phyloP scores from a whole-genome alignment of 768 basidiomycete genomes.

The Suillus americanus region DNA sequence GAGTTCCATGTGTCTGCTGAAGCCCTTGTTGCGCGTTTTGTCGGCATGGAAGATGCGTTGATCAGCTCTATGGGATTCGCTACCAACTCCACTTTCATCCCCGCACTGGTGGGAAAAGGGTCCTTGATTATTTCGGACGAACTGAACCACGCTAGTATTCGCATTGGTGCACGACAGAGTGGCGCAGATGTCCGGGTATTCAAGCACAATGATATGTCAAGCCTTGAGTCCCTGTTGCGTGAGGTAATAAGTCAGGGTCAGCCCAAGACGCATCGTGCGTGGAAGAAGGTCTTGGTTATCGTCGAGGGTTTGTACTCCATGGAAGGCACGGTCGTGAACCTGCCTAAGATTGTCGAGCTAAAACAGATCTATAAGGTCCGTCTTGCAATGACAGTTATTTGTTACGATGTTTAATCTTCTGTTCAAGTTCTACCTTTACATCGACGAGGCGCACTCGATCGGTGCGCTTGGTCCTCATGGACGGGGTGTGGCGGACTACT shows the following conservation, averaged over 20 bases:
- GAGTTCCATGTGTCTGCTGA: slow-evolving; percentile 86
- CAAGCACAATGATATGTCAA: slow-evolving; percentile 95
- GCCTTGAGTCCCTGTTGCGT: slow-evolving; percentile 74
- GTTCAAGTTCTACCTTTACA: slow-evolving; percentile 87
- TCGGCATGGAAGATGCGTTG: slow-evolving; percentile 87
- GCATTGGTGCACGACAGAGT: slow-evolving; percentile 86
- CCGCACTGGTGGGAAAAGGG: slow-evolving; percentile 87
- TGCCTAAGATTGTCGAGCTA: slow-evolving; percentile 80
- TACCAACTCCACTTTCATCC: slow-evolving; percentile 91
- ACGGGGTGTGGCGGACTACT: slow-evolving; percentile 95
- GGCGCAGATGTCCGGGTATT: slow-evolving; percentile 90
- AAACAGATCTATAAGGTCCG: slow-evolving; percentile 95
- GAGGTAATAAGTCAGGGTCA: slow-evolving; percentile 98
- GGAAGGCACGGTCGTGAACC: slow-evolving; percentile 90
- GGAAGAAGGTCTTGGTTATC: slow-evolving; percentile 96
- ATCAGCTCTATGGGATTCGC: slow-evolving; percentile 95
- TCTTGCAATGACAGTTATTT: not conserved
- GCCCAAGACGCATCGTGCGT: slow-evolving; percentile 95
- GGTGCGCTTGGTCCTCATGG: slow-evolving; percentile 94
- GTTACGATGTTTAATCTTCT: slow-evolving; percentile 35
- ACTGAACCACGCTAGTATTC: slow-evolving; percentile 93
- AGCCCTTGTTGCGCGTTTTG: slow-evolving; percentile 83
- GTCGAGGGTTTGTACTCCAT: slow-evolving; percentile 97
- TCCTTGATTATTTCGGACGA: slow-evolving; percentile 97
- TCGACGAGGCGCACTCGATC: slow-evolving; percentile 98